Evolutionary conservation across 2,329 filamentous ascomycete species (phyloP).

Genomic region (Ceratocystis albifundus): DNA sequence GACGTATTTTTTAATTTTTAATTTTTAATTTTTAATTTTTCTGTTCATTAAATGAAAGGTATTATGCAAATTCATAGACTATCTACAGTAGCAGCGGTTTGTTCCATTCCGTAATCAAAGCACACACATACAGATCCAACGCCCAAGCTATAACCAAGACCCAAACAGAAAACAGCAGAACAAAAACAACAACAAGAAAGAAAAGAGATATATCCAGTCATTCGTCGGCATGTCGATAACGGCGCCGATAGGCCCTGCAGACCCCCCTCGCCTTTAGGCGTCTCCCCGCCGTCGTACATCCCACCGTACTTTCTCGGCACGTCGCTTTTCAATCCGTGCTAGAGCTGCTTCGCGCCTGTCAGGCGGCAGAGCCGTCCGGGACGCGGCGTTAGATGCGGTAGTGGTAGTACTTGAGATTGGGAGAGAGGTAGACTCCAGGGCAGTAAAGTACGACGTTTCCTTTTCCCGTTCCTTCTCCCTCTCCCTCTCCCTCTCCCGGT

Average conservation of each 20-base stretch:
- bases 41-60: no score
- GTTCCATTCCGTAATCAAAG: neutral
- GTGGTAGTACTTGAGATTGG: neutral
- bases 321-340: slow-evolving; percentile 43
- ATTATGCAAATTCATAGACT: neutral
- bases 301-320: slow-evolving; percentile 38
- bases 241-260: no score
- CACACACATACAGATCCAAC: slow-evolving; percentile 10
- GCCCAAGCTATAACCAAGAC: slow-evolving; percentile 5
- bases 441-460: neutral
- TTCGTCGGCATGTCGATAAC: no score
- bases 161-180: slow-evolving; percentile 17
- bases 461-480: neutral
- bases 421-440: no score
- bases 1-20: no score
- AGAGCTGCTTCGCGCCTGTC: slow-evolving; percentile 44
- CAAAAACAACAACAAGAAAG: slow-evolving; percentile 14
- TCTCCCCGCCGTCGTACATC: slow-evolving; percentile 37
- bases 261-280: slow-evolving; percentile 31
- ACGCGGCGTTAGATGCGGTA: neutral
- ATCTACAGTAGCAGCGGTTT: neutral
- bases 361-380: slow-evolving; percentile 35
- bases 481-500: neutral
- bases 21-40: no score
- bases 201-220: slow-evolving; percentile 1